Evolutionary conservation across 108 stramenopile genomes (phyloP).

Genomic region (Nitzschia sp.): DNA sequence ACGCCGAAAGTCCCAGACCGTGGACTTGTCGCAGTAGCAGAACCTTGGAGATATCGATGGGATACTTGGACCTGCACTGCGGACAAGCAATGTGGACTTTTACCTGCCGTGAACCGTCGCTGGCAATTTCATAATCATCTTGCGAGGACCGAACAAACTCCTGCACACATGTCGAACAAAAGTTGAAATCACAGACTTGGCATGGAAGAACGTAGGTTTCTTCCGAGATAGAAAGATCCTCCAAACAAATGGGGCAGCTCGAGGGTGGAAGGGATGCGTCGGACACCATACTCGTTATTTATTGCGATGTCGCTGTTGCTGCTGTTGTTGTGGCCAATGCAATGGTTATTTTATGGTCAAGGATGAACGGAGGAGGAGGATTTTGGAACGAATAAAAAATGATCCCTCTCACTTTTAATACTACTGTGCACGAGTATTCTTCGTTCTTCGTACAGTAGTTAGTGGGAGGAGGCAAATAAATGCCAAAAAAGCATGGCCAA

Average conservation of each 20-base stretch:
- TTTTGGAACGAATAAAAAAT: too few relatives aligned
- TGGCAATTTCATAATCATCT: constrained; percentile 77
- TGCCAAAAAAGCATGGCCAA: too few relatives aligned
- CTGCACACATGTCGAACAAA: constrained; percentile 65
- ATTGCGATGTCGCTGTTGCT: too few relatives aligned
- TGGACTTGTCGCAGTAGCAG: constrained; percentile 54
- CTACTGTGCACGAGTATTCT: too few relatives aligned
- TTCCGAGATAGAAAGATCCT: constrained; percentile 51
- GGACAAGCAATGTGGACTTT: constrained; percentile 77
- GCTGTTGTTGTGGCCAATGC: too few relatives aligned
- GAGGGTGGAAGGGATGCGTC: too few relatives aligned
- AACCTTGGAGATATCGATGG: constrained; percentile 36
- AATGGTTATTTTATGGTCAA: too few relatives aligned
- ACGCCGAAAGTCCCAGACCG: constrained; percentile 12
- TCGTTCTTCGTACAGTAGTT: too few relatives aligned
- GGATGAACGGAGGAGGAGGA: too few relatives aligned
- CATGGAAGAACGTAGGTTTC: constrained; percentile 54
- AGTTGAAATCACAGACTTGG: constrained; percentile 65
- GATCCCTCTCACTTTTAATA: too few relatives aligned
- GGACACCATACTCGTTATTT: too few relatives aligned
- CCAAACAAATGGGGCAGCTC: constrained; percentile 76
- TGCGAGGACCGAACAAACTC: constrained; percentile 49
- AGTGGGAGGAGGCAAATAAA: too few relatives aligned
- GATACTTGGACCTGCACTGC: constrained; percentile 67
- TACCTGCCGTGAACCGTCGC: constrained; percentile 79